These are phyloP conservation scores for Trichoderma afroharzianum DNA, from an alignment of 2,329 filamentous ascomycete genomes.

Conservation along the genomic window DNA sequence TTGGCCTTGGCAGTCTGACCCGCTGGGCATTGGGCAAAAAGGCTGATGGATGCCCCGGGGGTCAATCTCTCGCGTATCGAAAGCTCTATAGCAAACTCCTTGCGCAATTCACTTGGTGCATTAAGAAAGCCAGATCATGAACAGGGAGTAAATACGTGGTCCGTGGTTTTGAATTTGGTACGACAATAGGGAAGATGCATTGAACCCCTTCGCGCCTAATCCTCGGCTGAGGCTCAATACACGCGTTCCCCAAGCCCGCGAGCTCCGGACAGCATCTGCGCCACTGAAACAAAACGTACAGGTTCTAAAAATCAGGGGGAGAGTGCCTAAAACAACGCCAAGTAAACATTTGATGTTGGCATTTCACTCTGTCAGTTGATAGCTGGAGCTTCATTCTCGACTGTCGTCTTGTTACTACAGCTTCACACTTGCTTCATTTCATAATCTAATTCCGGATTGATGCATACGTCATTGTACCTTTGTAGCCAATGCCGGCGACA, in stretches of 20 bases:
- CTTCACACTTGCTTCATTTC: not conserved
- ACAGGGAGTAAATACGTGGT: not conserved
- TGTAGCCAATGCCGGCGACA: not conserved
- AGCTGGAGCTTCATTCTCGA: not conserved
- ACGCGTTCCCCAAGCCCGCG: not conserved
- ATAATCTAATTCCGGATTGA: not conserved
- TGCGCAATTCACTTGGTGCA: not conserved
- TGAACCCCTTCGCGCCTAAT: constrained; percentile 9
- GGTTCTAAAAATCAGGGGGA: not conserved
- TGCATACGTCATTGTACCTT: constrained; percentile 5
- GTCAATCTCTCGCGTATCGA: not conserved
- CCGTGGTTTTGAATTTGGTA: not conserved
- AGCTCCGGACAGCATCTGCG: not conserved
- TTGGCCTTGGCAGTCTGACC: not conserved
- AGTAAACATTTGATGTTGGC: not conserved
- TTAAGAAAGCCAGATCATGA: not conserved
- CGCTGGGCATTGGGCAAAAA: not conserved
- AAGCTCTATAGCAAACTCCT: not conserved
- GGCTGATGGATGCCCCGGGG: not conserved
- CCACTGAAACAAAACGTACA: not conserved
- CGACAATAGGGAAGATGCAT: not conserved
- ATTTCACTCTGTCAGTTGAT: not conserved
- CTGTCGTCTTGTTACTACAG: not conserved
- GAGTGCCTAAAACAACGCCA: not conserved
- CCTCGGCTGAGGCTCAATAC: constrained; percentile 7